phyloP scores from a whole-genome alignment of 257 asterid genomes.

The Solanum tarijense region DNA sequence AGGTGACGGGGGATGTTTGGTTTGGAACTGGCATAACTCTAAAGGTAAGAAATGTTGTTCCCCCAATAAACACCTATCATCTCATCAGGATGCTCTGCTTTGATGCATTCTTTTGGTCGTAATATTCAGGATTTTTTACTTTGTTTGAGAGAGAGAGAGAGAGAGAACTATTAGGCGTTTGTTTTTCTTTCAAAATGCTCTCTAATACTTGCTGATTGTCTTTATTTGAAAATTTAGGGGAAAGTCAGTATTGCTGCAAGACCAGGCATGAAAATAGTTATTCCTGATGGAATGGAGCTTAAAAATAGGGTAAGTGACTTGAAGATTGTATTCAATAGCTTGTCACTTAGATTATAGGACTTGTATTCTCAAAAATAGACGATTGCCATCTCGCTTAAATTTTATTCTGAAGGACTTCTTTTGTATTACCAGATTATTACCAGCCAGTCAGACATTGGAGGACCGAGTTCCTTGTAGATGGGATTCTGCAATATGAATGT shows the following conservation, averaged over 20 bases:
- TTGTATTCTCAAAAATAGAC: not conserved
- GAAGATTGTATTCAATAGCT: not conserved
- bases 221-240: constrained; percentile 33
- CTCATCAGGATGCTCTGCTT: not conserved
- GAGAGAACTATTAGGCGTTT: not conserved
- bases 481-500: not conserved
- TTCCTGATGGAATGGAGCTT: constrained; percentile 61
- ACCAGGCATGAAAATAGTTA: constrained; percentile 38
- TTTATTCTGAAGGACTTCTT: not conserved
- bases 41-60: constrained; percentile 48
- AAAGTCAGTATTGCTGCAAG: constrained; percentile 47
- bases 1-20: constrained; percentile 89
- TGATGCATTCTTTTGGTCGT: not conserved
- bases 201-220: not conserved
- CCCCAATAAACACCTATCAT: not conserved
- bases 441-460: constrained; percentile 1
- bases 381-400: not conserved
- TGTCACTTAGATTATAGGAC: not conserved
- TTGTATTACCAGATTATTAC: constrained; percentile 1
- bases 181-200: not conserved
- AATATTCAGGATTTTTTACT: not conserved
- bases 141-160: not conserved
- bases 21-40: constrained; percentile 65
- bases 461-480: not conserved
- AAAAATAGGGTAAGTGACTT: constrained; percentile 46